Evolutionary conservation across 805 yeast species (phyloP).

Genomic region (Helenozyma rhizophorensis): DNA sequence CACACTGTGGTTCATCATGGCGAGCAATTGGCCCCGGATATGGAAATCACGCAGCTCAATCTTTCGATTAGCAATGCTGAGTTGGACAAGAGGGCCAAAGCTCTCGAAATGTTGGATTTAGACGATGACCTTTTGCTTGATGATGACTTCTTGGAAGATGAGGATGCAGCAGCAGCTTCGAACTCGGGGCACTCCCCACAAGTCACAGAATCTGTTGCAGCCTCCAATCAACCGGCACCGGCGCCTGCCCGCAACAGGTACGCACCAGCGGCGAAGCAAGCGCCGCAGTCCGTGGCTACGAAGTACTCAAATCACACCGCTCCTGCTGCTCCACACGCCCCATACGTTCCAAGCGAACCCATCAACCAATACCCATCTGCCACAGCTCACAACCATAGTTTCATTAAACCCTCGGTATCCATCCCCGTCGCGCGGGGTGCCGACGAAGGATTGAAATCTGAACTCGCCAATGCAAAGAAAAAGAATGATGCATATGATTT

Average conservation of each 20-base stretch:
- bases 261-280: too few species aligned
- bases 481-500: constrained; percentile 78
- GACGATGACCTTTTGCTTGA: constrained; percentile 30
- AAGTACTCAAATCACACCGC: too few species aligned
- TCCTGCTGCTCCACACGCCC: constrained; percentile 5
- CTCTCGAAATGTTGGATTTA: constrained; percentile 17
- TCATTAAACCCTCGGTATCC: not conserved
- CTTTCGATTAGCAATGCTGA: not conserved
- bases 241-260: too few species aligned
- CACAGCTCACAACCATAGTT: too few species aligned
- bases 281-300: too few species aligned
- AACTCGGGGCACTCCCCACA: not conserved
- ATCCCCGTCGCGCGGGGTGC: not conserved
- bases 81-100: constrained; percentile 6
- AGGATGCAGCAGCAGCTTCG: not conserved
- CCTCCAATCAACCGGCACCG: too few species aligned
- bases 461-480: constrained; percentile 45
- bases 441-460: constrained; percentile 7
- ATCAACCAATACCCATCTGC: too few species aligned
- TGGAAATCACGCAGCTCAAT: not conserved
- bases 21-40: too few species aligned
- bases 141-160: constrained; percentile 38
- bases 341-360: too few species aligned
- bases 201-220: not conserved
- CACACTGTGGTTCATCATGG: too few species aligned